A percentile compares a stretch with the other conserved stretches of the same genome.
Conservation (phyloP, 176 grass and related monocot genomes). For the Raddia distichophylla region DNA sequence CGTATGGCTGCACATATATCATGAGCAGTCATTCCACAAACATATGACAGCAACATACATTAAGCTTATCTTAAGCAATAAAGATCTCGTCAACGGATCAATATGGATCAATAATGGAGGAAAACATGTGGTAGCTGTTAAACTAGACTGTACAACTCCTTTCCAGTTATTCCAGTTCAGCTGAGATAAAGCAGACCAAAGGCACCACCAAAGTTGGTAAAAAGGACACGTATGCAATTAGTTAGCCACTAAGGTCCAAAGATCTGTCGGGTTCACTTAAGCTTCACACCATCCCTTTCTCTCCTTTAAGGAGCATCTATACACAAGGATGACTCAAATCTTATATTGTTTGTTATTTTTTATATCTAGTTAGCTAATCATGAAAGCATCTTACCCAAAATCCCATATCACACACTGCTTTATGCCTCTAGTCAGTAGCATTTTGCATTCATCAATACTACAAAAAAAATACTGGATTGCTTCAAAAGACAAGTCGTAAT, state of each 20-base stretch:
- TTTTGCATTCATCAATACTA: conserved; percentile 33
- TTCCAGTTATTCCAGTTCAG: conserved; percentile 59
- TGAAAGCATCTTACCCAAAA: conserved; percentile 34
- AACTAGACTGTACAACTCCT: conserved; percentile 34
- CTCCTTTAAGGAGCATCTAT: conserved; percentile 25
- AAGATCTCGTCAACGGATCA: conserved; percentile 30
- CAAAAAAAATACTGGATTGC: conserved; percentile 34
- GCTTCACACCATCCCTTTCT: conserved; percentile 41
- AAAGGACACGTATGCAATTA: conserved; percentile 10
- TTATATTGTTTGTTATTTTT: conserved; percentile 28
- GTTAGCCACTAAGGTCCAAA: conserved; percentile 39
- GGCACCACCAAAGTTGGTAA: conserved; percentile 39
- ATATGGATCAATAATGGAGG: conserved; percentile 43
- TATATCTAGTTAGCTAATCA: conserved; percentile 17
- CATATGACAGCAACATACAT: conserved; percentile 35
- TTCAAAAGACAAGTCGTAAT: conserved; percentile 23
- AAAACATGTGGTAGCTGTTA: conserved; percentile 46
- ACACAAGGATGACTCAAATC: conserved; percentile 37
- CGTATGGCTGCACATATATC: background rate
- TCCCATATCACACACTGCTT: conserved; percentile 28
- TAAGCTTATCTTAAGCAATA: conserved; percentile 32
- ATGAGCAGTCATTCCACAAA: conserved; percentile 36
- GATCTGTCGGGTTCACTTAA: conserved; percentile 30
- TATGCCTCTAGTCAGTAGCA: conserved; percentile 24
- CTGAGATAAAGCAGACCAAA: conserved; percentile 35